Conservation (phyloP, 2,329 filamentous ascomycete genomes). For the Colletotrichum musae region DNA sequence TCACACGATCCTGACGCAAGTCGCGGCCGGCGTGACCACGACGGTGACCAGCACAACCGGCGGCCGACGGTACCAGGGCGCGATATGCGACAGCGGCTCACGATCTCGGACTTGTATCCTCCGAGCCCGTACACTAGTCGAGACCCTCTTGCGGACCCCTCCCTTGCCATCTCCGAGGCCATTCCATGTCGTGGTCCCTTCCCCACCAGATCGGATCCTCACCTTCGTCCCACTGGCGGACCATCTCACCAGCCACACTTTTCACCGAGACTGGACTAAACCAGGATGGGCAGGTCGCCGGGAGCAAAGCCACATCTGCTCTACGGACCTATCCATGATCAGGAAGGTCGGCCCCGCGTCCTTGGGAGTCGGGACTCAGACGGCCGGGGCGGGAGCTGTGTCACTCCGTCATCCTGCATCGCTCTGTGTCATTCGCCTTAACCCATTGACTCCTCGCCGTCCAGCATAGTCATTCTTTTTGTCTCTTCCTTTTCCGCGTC, state of each 20-base stretch:
- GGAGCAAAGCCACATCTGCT: slow-evolving; percentile 5
- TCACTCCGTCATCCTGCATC: background rate
- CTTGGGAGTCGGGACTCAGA: too few species aligned
- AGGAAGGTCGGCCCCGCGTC: background rate
- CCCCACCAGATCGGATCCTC: background rate
- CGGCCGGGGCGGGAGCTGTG: too few species aligned
- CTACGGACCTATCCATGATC: background rate
- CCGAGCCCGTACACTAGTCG: slow-evolving; percentile 6
- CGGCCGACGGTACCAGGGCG: background rate
- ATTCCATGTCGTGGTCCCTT: background rate
- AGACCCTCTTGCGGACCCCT: background rate
- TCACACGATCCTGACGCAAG: slow-evolving; percentile 28
- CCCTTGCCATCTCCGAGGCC: slow-evolving; percentile 11
- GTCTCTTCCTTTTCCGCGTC: background rate
- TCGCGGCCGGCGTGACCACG: background rate
- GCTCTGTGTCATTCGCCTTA: too few species aligned
- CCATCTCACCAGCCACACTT: slow-evolving; percentile 8
- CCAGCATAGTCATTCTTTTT: too few species aligned
- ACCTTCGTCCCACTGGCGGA: background rate
- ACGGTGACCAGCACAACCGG: background rate
- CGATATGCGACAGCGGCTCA: slow-evolving; percentile 5
- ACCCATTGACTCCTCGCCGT: too few species aligned
- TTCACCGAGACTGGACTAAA: background rate
- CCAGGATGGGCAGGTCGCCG: background rate
- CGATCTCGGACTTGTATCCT: slow-evolving; percentile 31